Conservation (phyloP, 202 grass and related monocot genomes). For the Panicum virgatum region DNA sequence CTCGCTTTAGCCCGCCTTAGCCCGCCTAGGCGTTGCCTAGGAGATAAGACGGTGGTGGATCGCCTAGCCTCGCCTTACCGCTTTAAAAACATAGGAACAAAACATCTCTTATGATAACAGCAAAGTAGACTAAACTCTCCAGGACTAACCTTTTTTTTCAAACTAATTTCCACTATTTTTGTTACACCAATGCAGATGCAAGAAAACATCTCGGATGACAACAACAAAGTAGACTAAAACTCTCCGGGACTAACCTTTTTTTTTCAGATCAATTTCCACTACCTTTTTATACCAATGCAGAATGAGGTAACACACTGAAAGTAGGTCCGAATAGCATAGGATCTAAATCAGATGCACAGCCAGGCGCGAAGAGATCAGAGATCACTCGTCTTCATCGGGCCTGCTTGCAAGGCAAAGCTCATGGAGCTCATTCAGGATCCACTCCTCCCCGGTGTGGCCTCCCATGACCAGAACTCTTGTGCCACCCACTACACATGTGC, state of each 20-base stretch:
- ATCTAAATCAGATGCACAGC: neutral
- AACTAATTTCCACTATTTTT: neutral
- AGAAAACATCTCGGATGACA: neutral
- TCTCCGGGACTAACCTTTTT: neutral
- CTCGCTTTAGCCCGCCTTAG: too few relatives aligned
- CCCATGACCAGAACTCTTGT: conserved; percentile 80
- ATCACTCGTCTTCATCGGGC: conserved; percentile 50
- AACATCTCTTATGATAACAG: neutral
- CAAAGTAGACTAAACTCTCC: neutral
- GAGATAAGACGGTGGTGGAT: too few relatives aligned
- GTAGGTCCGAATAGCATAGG: neutral
- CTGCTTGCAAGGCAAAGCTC: conserved; percentile 83
- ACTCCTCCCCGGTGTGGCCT: conserved; percentile 84
- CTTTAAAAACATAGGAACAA: too few relatives aligned
- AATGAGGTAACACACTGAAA: neutral
- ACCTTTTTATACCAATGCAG: neutral
- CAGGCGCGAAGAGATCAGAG: neutral
- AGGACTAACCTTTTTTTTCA: neutral
- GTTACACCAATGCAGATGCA: neutral
- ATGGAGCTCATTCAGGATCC: conserved; percentile 93
- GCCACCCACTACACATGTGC: conserved; percentile 85
- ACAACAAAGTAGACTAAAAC: neutral
- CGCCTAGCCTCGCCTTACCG: too few relatives aligned
- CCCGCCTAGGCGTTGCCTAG: too few relatives aligned
- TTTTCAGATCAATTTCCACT: neutral